These are phyloP conservation scores for Xylariaceae sp. DNA, from an alignment of 2,329 filamentous ascomycete genomes.

Conservation along the genomic window DNA sequence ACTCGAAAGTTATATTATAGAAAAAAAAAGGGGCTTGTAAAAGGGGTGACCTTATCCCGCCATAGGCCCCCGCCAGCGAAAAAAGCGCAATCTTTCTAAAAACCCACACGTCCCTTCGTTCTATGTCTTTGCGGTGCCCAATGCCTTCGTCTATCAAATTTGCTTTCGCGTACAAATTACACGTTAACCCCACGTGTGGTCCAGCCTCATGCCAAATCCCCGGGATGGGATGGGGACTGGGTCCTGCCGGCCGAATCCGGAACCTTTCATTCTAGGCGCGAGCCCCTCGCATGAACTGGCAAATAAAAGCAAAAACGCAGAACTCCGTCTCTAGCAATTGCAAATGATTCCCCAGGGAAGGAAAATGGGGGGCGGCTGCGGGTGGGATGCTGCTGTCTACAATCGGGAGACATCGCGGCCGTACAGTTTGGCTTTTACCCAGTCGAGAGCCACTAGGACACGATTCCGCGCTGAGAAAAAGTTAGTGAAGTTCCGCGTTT, in stretches of 20 bases:
- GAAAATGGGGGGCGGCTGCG: not conserved
- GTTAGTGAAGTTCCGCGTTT: slow-evolving; percentile 19
- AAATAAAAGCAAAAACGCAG: not conserved
- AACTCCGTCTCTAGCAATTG: not conserved
- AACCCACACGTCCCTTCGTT: too few relatives aligned
- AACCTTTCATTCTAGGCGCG: too few relatives aligned
- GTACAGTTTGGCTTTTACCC: slow-evolving; percentile 95
- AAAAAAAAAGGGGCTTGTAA: slow-evolving; percentile 10
- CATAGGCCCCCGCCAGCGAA: too few relatives aligned
- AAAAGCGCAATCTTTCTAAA: too few relatives aligned
- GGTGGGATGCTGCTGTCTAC: not conserved
- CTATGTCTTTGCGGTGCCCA: too few relatives aligned
- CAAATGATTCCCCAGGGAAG: not conserved
- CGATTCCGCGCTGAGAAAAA: slow-evolving; percentile 72
- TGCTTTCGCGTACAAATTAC: too few relatives aligned
- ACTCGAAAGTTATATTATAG: slow-evolving; percentile 8
- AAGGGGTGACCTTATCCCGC: not conserved
- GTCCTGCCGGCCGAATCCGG: too few relatives aligned
- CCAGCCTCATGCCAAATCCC: too few relatives aligned
- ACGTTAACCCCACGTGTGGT: too few relatives aligned
- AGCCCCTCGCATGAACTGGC: not conserved
- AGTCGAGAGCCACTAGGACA: slow-evolving; percentile 87
- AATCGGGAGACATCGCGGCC: slow-evolving; percentile 82
- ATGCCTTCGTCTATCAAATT: too few relatives aligned
- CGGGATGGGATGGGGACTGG: too few relatives aligned